phyloP scores from a whole-genome alignment of 768 basidiomycete species.

The Crassisporium funariophilum region DNA sequence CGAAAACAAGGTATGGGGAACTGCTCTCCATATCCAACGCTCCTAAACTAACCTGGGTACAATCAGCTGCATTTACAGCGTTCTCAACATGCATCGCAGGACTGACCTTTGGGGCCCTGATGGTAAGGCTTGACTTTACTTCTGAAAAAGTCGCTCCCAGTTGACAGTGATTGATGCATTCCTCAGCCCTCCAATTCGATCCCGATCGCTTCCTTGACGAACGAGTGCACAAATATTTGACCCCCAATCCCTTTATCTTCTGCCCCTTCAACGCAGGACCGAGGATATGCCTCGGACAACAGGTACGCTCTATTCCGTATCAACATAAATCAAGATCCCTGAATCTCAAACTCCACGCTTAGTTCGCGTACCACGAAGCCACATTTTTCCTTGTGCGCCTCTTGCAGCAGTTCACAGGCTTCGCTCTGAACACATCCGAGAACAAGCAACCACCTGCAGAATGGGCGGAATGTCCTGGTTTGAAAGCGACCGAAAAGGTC shows the following conservation, averaged over 20 bases:
- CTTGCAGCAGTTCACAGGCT: slow-evolving; percentile 47
- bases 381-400: slow-evolving; percentile 60
- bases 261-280: slow-evolving; percentile 56
- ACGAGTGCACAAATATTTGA: slow-evolving; percentile 54
- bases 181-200: slow-evolving; percentile 54
- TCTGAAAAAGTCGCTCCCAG: too few relatives aligned
- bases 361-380: slow-evolving; percentile 69
- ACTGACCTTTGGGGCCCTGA: slow-evolving; percentile 62
- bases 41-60: neutral
- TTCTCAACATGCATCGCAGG: slow-evolving; percentile 43
- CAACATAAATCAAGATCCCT: neutral
- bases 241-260: slow-evolving; percentile 58
- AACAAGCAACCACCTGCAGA: slow-evolving; percentile 24
- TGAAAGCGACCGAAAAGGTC: slow-evolving; percentile 43
- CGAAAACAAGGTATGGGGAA: slow-evolving; percentile 40
- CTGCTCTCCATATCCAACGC: neutral
- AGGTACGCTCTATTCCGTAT: slow-evolving; percentile 27
- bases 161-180: neutral
- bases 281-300: slow-evolving; percentile 52
- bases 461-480: slow-evolving; percentile 22
- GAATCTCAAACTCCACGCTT: slow-evolving; percentile 5
- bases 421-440: slow-evolving; percentile 8
- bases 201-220: slow-evolving; percentile 70
- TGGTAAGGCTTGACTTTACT: slow-evolving; percentile 34
- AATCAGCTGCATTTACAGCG: slow-evolving; percentile 31